Conservation (phyloP, 495 filamentous ascomycete genomes). For the Hypoxylon crocopeplum region DNA sequence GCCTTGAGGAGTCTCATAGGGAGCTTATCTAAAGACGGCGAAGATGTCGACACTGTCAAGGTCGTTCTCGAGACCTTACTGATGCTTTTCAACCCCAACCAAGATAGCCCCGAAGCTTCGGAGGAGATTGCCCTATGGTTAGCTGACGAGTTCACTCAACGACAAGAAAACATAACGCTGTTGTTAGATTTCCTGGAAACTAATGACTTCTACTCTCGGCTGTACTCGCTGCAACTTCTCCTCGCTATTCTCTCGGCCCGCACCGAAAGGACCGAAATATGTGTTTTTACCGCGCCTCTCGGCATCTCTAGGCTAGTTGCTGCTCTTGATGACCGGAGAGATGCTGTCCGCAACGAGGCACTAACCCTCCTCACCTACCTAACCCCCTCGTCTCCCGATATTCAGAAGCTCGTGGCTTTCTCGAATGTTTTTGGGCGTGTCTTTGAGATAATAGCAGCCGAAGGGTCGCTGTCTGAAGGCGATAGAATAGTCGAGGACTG, state of each 20-base stretch:
- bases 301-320: conserved; percentile 87
- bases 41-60: conserved; percentile 97
- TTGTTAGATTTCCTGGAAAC: conserved; percentile 88
- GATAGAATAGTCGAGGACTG: conserved; percentile 94
- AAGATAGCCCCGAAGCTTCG: conserved; percentile 81
- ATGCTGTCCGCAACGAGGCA: conserved; percentile 84
- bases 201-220: conserved; percentile 88
- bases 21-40: conserved; percentile 82
- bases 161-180: conserved; percentile 95
- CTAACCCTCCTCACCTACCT: conserved; percentile 58
- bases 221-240: conserved; percentile 92
- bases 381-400: conserved; percentile 61
- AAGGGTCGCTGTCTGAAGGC: conserved; percentile 83
- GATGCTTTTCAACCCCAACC: conserved; percentile 78
- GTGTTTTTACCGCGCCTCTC: conserved; percentile 83
- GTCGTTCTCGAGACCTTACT: conserved; percentile 92
- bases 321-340: conserved; percentile 81
- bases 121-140: conserved; percentile 97
- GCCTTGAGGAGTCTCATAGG: conserved; percentile 85
- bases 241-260: conserved; percentile 84
- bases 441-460: conserved; percentile 79
- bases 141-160: conserved; percentile 97
- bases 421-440: conserved; percentile 90
- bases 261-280: conserved; percentile 95
- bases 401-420: conserved; percentile 94